Base-by-base conservation (phyloP, 495 filamentous ascomycete species). In the Talaromyces thailandensis region DNA sequence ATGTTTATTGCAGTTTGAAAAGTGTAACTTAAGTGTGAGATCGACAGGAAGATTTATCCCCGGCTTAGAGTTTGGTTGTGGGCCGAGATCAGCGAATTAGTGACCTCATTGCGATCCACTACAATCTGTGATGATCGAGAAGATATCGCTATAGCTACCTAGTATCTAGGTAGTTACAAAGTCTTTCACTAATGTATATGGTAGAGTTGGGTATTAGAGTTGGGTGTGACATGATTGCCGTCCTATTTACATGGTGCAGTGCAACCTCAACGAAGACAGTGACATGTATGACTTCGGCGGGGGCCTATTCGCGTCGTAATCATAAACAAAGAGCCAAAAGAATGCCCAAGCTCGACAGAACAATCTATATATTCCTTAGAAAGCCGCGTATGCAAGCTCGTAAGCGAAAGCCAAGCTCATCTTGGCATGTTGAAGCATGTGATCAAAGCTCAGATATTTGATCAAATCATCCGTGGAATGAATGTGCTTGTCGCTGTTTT, bases 341-440 rank as follows among this genome's bases (percentile, higher is more conserved):
- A 40, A 40, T 40, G 16, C 35, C 16, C 35, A 40, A 40, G 35
- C 35, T 40, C 35, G 35, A 40, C 14, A 40, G 14, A 40, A 14
- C 35, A 9, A 40, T 40, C 35, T 51, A 51, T 51, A 25, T 31
- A 26, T 29, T 31, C 18, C 48, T 52, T 25, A 52, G 6, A 35
- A 57, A 35, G 29, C 62, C 9, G 74, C 74, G 67, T 76, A 80
- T 11, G 75, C 92, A 64, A 96, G 74, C 80, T 99, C 94, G 69
- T 95, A 96, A 14, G 86, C 92, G 67, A 98, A 84, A 1, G 87
- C 90, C 58, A 98, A 76, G 25, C 91, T 96, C 83, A 99, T 80
- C 73, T 88, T 89, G 1, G 92, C 94, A 73, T 99, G 94, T 76
- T 99, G 90, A 60, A 96, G 80, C 94, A 99, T 99, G 73, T 99